Evolutionary conservation across 78 protist genomes (phyloP).

Genomic region (Anaeramoeba flamelloides): DNA sequence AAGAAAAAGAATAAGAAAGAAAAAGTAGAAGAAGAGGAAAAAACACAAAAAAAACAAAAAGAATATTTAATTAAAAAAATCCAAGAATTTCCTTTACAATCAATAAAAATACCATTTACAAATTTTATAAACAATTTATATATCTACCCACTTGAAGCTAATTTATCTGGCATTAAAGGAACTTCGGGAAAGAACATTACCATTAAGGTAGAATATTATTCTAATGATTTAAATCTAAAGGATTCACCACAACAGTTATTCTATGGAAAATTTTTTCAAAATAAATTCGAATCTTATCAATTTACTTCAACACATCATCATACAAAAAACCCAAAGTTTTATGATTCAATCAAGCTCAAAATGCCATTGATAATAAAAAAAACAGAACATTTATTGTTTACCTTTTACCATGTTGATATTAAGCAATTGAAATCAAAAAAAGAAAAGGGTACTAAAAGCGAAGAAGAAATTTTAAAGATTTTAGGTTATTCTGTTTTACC

Average conservation of each 20-base stretch:
- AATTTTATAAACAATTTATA: background rate
- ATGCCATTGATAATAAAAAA: background rate
- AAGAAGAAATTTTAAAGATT: no score
- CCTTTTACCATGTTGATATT: background rate
- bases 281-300: background rate
- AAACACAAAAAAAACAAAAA: no score
- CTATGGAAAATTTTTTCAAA: background rate
- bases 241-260: background rate
- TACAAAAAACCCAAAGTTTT: background rate
- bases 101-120: no score
- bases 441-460: no score
- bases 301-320: background rate
- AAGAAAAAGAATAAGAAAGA: no score
- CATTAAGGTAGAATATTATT: background rate
- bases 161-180: background rate
- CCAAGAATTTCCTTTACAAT: no score
- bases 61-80: no score
- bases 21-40: no score
- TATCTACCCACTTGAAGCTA: background rate
- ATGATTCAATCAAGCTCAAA: background rate
- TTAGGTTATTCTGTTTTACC: no score
- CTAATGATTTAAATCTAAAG: background rate
- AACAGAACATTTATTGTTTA: background rate
- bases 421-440: background rate
- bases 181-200: background rate